Evolutionary conservation across 2,329 filamentous ascomycete genomes (phyloP).

Genomic region (Scedosporium apiospermum): DNA sequence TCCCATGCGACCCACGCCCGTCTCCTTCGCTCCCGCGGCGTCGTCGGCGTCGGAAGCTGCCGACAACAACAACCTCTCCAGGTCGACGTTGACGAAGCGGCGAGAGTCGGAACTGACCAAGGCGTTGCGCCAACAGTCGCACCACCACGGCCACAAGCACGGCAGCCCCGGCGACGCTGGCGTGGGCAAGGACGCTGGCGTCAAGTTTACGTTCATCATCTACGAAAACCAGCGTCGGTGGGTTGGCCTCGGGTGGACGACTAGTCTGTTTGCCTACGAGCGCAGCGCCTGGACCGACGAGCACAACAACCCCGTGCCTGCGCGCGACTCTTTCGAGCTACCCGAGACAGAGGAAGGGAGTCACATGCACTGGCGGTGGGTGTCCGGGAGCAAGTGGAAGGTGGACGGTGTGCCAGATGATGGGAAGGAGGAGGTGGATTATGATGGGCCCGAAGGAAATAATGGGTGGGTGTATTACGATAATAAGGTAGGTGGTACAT

Average conservation of each 20-base stretch:
- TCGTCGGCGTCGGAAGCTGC: background rate
- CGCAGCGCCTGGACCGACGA: constrained; percentile 91
- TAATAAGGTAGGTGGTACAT: constrained; percentile 60
- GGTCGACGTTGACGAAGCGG: constrained; percentile 14
- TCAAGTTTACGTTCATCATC: constrained; percentile 92
- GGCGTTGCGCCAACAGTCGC: constrained; percentile 25
- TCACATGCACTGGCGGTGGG: constrained; percentile 62
- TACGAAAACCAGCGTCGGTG: constrained; percentile 95
- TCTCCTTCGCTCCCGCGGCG: constrained; percentile 10
- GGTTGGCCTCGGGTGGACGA: constrained; percentile 92
- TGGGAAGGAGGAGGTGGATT: constrained; percentile 31
- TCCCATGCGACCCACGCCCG: constrained; percentile 23
- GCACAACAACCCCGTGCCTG: constrained; percentile 71
- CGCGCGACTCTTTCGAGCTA: constrained; percentile 60
- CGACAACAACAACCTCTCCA: constrained; percentile 10
- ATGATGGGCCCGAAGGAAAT: constrained; percentile 50
- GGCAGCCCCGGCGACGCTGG: constrained; percentile 37
- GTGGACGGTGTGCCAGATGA: constrained; percentile 65
- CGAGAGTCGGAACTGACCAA: constrained; percentile 38
- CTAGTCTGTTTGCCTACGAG: constrained; percentile 83
- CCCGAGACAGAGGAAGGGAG: constrained; percentile 52
- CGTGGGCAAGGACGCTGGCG: constrained; percentile 43
- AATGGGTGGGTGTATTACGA: constrained; percentile 97
- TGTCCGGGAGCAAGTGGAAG: constrained; percentile 73
- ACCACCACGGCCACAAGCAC: constrained; percentile 15